Base-by-base conservation (phyloP, 441 rosid genomes). In the Eruca vesicaria region DNA sequence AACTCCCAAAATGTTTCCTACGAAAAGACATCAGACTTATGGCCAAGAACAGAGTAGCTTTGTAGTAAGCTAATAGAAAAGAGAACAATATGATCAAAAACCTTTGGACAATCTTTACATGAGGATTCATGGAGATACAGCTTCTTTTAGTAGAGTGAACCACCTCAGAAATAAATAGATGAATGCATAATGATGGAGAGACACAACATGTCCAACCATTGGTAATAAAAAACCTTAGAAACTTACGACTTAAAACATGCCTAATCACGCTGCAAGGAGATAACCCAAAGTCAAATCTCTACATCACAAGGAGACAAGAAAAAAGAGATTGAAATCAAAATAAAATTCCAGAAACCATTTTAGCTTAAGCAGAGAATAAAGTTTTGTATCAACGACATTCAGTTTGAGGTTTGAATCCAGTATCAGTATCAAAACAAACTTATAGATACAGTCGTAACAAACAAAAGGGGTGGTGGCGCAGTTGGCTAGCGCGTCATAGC, bases 401-500 rank as follows among this genome's bases (percentile, higher is more conserved):
- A 78, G 29, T 41, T 9, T 20, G 20, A 63, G 61, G 21, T 63
- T 36, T 35, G 48, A 35, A 55, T 26, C 45, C 26, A 2, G 14
- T 29, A 16, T 23, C 33, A 57, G 19, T 26, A 19, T 26, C 62
- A 28, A 36, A 28, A 28, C 7, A 57, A 14, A n/a, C n/a, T n/a
- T 6, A 45, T 43, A 5, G 59, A 26, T 0, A 26, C 33, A 57
- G 28, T 28, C 19, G 15, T 50, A 70, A 45, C 0, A 7, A 38
- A 14, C 68, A 41, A 63, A 14, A 48, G 96, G 97, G 95, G 94
- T 87, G 96, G 97, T 92, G 99, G 98, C 94, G 97, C 98, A 88
- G 97, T 88, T 94, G 98, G 98, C 90, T 96, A 89, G 93, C 96
- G 97, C 92, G 96, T 94, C 97, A 94, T 92, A 86, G 89, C 95